Conservation (phyloP, 2,329 filamentous ascomycete species). For the Proliferodiscus dingleyae region DNA sequence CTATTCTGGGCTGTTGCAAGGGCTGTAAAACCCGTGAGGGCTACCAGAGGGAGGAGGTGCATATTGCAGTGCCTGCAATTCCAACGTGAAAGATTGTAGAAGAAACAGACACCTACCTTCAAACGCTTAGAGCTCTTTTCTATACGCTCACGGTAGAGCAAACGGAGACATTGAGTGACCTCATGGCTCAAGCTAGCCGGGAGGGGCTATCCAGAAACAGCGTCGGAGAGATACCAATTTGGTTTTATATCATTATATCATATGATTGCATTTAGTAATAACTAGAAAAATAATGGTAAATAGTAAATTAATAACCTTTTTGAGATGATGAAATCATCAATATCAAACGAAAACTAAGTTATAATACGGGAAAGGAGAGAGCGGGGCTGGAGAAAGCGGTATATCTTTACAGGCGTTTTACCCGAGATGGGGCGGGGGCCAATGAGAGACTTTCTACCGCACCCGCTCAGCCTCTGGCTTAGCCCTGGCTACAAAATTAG, state of each 20-base stretch:
- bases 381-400: conserved; percentile 38
- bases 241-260: not conserved
- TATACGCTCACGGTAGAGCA: too few species aligned
- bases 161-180: not conserved
- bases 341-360: not conserved
- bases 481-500: too few species aligned
- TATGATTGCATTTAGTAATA: not conserved
- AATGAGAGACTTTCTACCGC: conserved; percentile 14
- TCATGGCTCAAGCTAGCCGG: not conserved
- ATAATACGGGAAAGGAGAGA: conserved; percentile 44
- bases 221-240: not conserved
- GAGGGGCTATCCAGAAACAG: too few species aligned
- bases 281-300: not conserved
- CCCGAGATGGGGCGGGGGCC: not conserved
- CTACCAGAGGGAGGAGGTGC: conserved; percentile 2
- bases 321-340: not conserved
- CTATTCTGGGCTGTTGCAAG: conserved; percentile 5
- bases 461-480: too few species aligned
- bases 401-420: conserved; percentile 7
- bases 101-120: not conserved
- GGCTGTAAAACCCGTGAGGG: not conserved
- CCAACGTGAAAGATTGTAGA: not conserved
- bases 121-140: too few species aligned
- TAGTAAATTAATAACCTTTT: not conserved
- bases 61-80: not conserved